Evolutionary conservation across 2,329 filamentous ascomycete genomes (phyloP), one percentile per base, ranked within the genome.

Genomic region (Neoarthrinium moseri): DNA sequence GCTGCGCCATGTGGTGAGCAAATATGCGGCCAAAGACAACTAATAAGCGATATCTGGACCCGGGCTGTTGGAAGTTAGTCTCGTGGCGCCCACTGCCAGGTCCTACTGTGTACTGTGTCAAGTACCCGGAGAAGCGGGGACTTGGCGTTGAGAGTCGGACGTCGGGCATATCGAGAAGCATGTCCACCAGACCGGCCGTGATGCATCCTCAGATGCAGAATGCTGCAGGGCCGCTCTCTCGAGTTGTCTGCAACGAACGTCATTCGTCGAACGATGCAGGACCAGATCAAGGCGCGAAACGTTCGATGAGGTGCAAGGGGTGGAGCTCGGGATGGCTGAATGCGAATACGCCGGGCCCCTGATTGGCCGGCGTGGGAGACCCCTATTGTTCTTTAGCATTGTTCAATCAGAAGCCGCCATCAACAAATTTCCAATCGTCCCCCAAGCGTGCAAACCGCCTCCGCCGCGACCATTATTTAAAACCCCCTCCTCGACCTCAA

Each of bases 371-470:
- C 17, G 5, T 20, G 17, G 21, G 27, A 24, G 22, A 22, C 33
- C 43, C 43, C 24, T 15, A 33, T 38, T 32, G 33, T n/a, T n/a
- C n/a, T n/a, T n/a, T n/a, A n/a, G 43, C 33, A 45, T 45, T 45
- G 43, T 13, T 45, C 43, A 45, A 45, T 45, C 43, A 45, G 43
- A 45, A 45, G 15, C 32, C 23, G 34, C 23, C 33, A 20, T 30
- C 43, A 39, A 45, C 43, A 45, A 45, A 45, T 45, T 45, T 45
- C 43, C 43, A 45, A 29, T 36, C 17, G 27, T n/a, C n/a, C 30
- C 27, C 24, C 32, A 36, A 24, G 29, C 13, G 8, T n/a, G 10
- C 40, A 22, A 27, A 44, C 42, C 42, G 30, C 42, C 33, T 20
- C 22, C 18, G 10, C 21, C 35, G n/a, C 24, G 26, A 27, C 10